Percentiles rank a stretch among this genome's conserved stretches.
Conservation (phyloP, 2,329 filamentous ascomycete genomes). For the Fusarium coicis region DNA sequence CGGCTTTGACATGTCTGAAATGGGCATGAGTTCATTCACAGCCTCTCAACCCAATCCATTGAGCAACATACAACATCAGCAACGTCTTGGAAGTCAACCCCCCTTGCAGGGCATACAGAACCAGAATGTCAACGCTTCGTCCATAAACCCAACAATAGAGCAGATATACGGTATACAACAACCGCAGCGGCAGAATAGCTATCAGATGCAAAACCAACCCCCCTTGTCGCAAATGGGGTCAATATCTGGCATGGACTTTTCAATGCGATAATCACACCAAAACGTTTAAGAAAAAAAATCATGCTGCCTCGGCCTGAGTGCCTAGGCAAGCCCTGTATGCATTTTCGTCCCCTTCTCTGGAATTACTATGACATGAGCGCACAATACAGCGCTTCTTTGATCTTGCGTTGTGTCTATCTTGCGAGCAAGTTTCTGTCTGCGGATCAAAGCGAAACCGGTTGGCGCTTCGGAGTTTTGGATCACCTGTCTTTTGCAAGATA, state of each 20-base stretch:
- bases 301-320: background rate
- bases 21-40: conserved; percentile 63
- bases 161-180: conserved; percentile 44
- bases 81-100: conserved; percentile 47
- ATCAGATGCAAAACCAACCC: conserved; percentile 46
- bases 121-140: conserved; percentile 35
- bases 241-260: conserved; percentile 47
- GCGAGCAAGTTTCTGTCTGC: background rate
- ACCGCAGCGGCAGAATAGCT: conserved; percentile 47
- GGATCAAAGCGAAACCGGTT: background rate
- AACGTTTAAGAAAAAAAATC: background rate
- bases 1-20: conserved; percentile 62
- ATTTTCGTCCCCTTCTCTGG: conserved; percentile 1
- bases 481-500: background rate
- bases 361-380: background rate
- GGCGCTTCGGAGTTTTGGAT: conserved; percentile 27
- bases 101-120: conserved; percentile 45
- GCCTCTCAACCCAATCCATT: conserved; percentile 38
- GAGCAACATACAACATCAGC: conserved; percentile 41
- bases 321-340: background rate
- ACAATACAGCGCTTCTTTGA: background rate
- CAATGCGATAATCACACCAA: conserved; percentile 15
- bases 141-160: conserved; percentile 45
- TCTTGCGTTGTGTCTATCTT: background rate
- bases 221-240: conserved; percentile 45